Percentiles rank a stretch among this genome's conserved stretches.
These are phyloP conservation scores for Trichoderma erinaceum DNA, from an alignment of 495 filamentous ascomycete species.

Conservation along the genomic window DNA sequence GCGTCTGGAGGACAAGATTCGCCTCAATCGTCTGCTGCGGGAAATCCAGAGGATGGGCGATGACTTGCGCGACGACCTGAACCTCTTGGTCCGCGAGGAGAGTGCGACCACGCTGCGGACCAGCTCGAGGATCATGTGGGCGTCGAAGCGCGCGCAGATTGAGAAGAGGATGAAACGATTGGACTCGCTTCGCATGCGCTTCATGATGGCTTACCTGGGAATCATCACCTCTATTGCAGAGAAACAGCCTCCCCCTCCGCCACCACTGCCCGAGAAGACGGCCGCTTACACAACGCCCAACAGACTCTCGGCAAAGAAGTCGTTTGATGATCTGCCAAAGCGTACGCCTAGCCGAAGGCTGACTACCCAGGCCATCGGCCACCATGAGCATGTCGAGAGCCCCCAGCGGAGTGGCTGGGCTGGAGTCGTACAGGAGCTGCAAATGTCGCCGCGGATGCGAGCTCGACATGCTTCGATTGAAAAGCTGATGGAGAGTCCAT, in stretches of 20 bases:
- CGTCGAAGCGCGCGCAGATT: conserved; percentile 34
- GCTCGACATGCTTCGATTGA: conserved; percentile 49
- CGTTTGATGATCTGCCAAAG: conserved; percentile 25
- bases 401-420: conserved; percentile 43
- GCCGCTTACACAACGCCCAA: conserved; percentile 15
- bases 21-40: conserved; percentile 44
- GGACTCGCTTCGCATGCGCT: conserved; percentile 55
- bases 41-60: conserved; percentile 53
- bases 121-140: conserved; percentile 44
- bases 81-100: conserved; percentile 38
- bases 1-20: conserved; percentile 46
- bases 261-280: conserved; percentile 22
- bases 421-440: conserved; percentile 47
- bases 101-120: conserved; percentile 37
- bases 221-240: conserved; percentile 38
- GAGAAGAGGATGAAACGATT: conserved; percentile 50
- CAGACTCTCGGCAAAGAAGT: conserved; percentile 27
- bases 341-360: conserved; percentile 38
- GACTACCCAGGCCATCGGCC: conserved; percentile 39
- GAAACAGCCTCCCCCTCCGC: conserved; percentile 23
- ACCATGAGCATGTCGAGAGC: conserved; percentile 33
- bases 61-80: conserved; percentile 44
- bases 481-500: conserved; percentile 30
- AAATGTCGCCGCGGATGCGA: conserved; percentile 44
- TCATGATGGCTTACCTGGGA: conserved; percentile 49